Conservation (phyloP, 2,329 filamentous ascomycete species). For the Sclerotinia glacialis region DNA sequence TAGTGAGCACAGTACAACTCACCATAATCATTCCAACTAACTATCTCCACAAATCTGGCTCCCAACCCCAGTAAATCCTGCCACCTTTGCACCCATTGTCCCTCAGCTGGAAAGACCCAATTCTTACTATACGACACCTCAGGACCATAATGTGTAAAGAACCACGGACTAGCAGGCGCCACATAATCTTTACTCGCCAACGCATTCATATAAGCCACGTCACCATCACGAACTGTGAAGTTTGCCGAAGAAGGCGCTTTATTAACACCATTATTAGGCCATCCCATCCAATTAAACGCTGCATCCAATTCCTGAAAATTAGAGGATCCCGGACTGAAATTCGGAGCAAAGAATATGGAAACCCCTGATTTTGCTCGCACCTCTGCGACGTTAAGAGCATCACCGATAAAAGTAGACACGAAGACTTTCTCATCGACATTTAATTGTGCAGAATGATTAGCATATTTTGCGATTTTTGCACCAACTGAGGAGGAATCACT, state of each 20-base stretch:
- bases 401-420: conserved; percentile 51
- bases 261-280: conserved; percentile 21
- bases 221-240: conserved; percentile 2
- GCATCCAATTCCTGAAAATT: conserved; percentile 14
- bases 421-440: conserved; percentile 39
- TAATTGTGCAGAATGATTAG: conserved; percentile 39
- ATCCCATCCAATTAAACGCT: conserved; percentile 21
- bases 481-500: conserved; percentile 28
- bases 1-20: too few relatives aligned
- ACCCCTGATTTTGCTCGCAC: conserved; percentile 40
- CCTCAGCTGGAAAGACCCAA: conserved; percentile 18
- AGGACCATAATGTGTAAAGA: conserved; percentile 15
- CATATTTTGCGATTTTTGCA: conserved; percentile 35
- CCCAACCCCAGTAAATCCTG: neutral
- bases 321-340: neutral
- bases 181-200: conserved; percentile 9
- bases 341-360: conserved; percentile 25
- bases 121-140: conserved; percentile 22
- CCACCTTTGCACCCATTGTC: conserved; percentile 15
- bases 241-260: conserved; percentile 5
- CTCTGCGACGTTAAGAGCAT: conserved; percentile 42
- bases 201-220: conserved; percentile 1
- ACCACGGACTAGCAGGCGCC: conserved; percentile 19
- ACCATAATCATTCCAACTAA: conserved; percentile 23
- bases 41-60: conserved; percentile 12